Percentiles rank a stretch among this genome's conserved stretches.
These are phyloP conservation scores for Pseudopithomyces maydicus DNA, from an alignment of 2,329 filamentous ascomycete species.

Conservation along the genomic window DNA sequence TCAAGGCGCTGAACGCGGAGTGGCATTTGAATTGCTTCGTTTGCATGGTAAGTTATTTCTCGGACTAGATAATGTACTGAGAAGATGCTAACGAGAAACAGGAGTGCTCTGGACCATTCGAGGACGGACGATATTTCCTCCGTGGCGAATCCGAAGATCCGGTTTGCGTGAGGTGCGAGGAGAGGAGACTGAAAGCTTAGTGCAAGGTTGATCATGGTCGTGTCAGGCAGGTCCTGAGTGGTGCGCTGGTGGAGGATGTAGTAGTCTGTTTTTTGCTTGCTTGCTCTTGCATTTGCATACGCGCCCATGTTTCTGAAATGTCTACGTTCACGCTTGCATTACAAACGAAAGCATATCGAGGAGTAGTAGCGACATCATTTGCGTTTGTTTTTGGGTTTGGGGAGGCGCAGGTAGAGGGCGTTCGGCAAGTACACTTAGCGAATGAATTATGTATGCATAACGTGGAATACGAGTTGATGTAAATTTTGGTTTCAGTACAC, in stretches of 20 bases:
- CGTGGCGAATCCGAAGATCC: slow-evolving; percentile 63
- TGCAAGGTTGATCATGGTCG: background rate
- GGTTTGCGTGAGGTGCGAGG: slow-evolving; percentile 67
- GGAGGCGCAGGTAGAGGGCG: slow-evolving; percentile 8
- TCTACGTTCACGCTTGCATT: slow-evolving; percentile 3
- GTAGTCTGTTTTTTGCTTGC: slow-evolving; percentile 4
- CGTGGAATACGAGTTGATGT: background rate
- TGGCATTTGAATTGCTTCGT: slow-evolving; percentile 95
- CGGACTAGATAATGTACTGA: background rate
- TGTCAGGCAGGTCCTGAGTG: slow-evolving; percentile 10
- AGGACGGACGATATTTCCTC: slow-evolving; percentile 67
- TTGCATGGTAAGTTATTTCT: slow-evolving; percentile 62
- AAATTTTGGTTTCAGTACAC: background rate
- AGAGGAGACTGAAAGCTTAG: slow-evolving; percentile 64
- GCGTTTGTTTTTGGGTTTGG: background rate
- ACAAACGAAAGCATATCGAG: slow-evolving; percentile 6
- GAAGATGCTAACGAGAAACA: slow-evolving; percentile 35
- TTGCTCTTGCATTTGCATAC: background rate
- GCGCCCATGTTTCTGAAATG: background rate
- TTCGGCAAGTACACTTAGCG: background rate
- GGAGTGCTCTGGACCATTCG: slow-evolving; percentile 65
- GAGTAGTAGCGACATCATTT: slow-evolving; percentile 7
- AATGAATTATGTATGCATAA: background rate
- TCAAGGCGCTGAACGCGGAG: slow-evolving; percentile 85
- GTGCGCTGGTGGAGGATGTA: slow-evolving; percentile 1